Evolutionary conservation across 202 grass and related monocot species (phyloP), one percentile per base, ranked within the genome.

Genomic region (Cymbopogon flexuosus): DNA sequence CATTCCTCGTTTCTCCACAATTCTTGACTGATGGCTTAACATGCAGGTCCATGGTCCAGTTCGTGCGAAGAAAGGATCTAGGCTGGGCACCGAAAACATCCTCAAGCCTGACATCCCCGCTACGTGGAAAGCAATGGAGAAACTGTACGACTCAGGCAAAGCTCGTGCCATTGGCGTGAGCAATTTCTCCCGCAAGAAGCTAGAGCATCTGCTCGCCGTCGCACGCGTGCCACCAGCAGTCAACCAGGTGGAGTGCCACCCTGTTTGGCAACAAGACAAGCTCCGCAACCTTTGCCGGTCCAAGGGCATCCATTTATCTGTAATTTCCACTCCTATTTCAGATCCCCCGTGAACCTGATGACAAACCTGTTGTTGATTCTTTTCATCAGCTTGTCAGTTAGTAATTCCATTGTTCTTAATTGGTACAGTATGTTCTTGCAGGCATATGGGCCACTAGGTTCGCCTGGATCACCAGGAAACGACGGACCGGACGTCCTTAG

Each of bases 111-210:
- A 93, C 39, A 81, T 96, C 16, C 88, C 90, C 1, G 85, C 83
- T 6, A 93, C 93, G 19, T 96, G 90, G 93, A n/a, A 35, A 54
- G 90, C 77, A 10, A 92, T 96, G 90, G 93, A 93, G 77, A 80
- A 75, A 64, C 42, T 90, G 4, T 89, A 83, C 3, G 77, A 71
- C 21, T 89, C 81, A 0, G 88, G 85, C 10, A 96, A 87, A 84
- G 88, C 74, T 64, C 88, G 52, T 8, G 77, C 88, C 34, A 96
- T 96, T 3, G 90, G 93, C 1, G 88, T 96, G 21, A 96, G 88
- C 42, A 96, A 96, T 72, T 96, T 96, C 29, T 90, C 89, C 4
- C 66, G 77, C 68, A 96, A 88, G 83, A 96, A 96, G 10, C 80
- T 96, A 10, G 82, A 84, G 11, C 83, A 89, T 18, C 35, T 90